phyloP scores from a whole-genome alignment of 352 stramenopile genomes.

The Phytophthora crassamura region DNA sequence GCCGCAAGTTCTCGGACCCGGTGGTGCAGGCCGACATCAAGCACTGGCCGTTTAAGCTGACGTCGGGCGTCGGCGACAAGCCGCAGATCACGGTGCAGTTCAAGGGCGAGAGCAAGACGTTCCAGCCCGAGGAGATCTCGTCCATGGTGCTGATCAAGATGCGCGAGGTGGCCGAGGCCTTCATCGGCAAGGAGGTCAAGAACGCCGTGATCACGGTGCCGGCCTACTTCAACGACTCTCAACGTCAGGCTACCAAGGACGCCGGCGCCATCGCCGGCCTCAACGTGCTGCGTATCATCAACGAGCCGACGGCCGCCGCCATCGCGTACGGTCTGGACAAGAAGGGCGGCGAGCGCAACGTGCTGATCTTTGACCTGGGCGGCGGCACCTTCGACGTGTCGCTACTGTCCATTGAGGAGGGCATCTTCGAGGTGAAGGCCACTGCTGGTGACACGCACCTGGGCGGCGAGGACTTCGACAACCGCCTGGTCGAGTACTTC shows the following conservation, averaged over 20 bases:
- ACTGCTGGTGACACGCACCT: no score
- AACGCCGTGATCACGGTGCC: constrained; percentile 95
- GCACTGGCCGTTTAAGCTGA: constrained; percentile 72
- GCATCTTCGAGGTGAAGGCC: no score
- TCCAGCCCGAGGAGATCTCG: constrained; percentile 83
- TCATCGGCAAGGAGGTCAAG: constrained; percentile 64
- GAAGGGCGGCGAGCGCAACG: no score
- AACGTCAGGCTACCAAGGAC: constrained; percentile 94
- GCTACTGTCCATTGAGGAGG: no score
- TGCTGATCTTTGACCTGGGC: no score
- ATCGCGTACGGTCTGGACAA: no score
- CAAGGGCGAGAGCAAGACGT: constrained; percentile 70
- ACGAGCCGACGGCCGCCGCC: no score
- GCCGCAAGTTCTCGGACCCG: constrained; percentile 91
- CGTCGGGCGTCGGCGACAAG: constrained; percentile 68
- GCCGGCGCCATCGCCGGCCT: no score
- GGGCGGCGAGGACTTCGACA: no score
- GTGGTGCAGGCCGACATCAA: constrained; percentile 88
- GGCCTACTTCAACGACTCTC: constrained; percentile 97
- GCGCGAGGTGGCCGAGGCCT: constrained; percentile 67
- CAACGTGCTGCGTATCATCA: no score
- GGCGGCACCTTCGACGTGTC: no score
- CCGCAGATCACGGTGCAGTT: constrained; percentile 79
- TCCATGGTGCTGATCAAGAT: constrained; percentile 84
- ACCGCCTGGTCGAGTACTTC: constrained; percentile 96